These are phyloP conservation scores for Dendrostoma leiphaemia DNA, from an alignment of 2,329 filamentous ascomycete genomes.

Conservation along the genomic window DNA sequence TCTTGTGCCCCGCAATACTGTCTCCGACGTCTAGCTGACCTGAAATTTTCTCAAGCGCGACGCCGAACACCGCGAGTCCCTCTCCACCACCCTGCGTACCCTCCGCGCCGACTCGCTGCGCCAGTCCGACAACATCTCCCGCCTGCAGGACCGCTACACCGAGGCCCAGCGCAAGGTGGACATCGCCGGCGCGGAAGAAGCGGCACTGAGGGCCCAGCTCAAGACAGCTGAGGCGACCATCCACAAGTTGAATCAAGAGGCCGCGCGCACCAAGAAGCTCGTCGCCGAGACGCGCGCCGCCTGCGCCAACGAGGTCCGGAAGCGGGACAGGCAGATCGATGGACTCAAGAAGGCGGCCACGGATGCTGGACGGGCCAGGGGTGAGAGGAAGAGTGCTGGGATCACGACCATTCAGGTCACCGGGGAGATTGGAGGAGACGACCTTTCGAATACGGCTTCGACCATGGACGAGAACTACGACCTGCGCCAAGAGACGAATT, in stretches of 20 bases:
- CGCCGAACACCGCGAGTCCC: conserved; percentile 80
- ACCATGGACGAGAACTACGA: conserved; percentile 59
- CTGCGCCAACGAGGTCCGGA: conserved; percentile 87
- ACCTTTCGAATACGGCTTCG: conserved; percentile 25
- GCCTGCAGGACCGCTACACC: conserved; percentile 51
- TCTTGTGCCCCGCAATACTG: neutral
- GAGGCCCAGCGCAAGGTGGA: conserved; percentile 56
- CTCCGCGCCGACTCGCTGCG: conserved; percentile 74
- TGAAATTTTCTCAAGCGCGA: conserved; percentile 61
- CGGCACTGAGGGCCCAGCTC: conserved; percentile 66
- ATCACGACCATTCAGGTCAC: conserved; percentile 58
- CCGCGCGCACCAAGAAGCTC: conserved; percentile 72
- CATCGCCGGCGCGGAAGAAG: conserved; percentile 66
- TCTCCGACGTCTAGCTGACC: neutral
- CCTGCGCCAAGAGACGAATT: conserved; percentile 82
- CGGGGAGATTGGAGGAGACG: conserved; percentile 48
- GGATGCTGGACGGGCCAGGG: conserved; percentile 64
- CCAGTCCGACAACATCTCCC: conserved; percentile 66
- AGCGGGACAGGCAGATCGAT: conserved; percentile 86
- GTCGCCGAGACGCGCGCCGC: conserved; percentile 81
- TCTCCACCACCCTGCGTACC: conserved; percentile 74
- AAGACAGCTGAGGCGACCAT: conserved; percentile 71
- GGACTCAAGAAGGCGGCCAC: conserved; percentile 82
- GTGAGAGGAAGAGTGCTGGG: conserved; percentile 51
- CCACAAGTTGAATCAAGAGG: conserved; percentile 79